Conservation (phyloP, 805 yeast species). For the Clavispora santaluciae region DNA sequence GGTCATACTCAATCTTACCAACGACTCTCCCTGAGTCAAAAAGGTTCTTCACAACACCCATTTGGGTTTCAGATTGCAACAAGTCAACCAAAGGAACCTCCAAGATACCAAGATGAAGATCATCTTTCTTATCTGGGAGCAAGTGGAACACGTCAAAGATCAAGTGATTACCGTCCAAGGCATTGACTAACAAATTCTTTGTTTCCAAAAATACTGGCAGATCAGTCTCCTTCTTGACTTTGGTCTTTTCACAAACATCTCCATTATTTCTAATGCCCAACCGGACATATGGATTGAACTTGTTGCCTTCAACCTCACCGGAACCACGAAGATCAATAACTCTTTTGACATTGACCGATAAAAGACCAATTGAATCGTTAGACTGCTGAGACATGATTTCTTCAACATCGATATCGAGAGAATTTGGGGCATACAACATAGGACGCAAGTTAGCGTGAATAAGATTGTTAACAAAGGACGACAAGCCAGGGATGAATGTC, state of each 20-base stretch:
- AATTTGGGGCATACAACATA: constrained; percentile 78
- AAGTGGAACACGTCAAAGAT: constrained; percentile 53
- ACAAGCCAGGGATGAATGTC: constrained; percentile 78
- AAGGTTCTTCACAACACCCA: constrained; percentile 41
- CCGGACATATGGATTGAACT: constrained; percentile 54
- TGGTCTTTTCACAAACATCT: constrained; percentile 48
- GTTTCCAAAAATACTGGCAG: constrained; percentile 67
- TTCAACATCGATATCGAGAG: constrained; percentile 69
- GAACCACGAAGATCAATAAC: constrained; percentile 44
- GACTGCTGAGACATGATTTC: constrained; percentile 60
- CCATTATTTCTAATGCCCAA: constrained; percentile 34
- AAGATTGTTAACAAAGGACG: constrained; percentile 63
- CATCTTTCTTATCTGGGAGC: constrained; percentile 48
- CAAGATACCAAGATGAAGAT: constrained; percentile 42
- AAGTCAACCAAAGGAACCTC: constrained; percentile 56
- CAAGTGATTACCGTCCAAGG: constrained; percentile 51
- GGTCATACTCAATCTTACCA: constrained; percentile 58
- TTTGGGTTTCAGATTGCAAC: constrained; percentile 47
- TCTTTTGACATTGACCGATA: constrained; percentile 57
- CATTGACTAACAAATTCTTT: constrained; percentile 52
- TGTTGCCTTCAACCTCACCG: constrained; percentile 36
- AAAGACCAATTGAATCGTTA: constrained; percentile 66
- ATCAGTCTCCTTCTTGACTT: constrained; percentile 50
- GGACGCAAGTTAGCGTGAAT: constrained; percentile 71
- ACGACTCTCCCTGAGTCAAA: constrained; percentile 48